Conservation (phyloP, 2,329 filamentous ascomycete genomes). For the Pezicula radicicola region DNA sequence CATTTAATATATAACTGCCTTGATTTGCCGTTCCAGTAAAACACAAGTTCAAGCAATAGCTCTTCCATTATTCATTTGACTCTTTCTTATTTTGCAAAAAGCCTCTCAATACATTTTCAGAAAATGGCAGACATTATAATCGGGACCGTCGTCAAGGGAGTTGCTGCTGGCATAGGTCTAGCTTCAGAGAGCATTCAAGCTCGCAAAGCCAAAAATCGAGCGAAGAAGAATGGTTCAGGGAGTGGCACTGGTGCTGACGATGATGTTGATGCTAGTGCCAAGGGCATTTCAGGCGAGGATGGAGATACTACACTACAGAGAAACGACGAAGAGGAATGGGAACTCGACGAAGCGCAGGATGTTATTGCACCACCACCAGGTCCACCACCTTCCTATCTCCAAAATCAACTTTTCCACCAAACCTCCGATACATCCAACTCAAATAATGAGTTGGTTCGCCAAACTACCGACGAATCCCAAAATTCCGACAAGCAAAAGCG, state of each 20-base stretch:
- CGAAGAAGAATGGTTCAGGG: neutral
- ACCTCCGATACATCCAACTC: neutral
- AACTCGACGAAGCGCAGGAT: constrained; percentile 3
- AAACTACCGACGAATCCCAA: no score
- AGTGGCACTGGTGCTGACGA: neutral
- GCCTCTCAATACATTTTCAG: no score
- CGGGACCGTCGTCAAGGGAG: constrained; percentile 3
- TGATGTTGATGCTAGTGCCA: neutral
- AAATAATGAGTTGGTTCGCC: neutral
- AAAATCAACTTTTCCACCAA: neutral
- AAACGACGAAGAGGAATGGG: constrained; percentile 2
- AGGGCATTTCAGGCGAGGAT: neutral
- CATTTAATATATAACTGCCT: no score
- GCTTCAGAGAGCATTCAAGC: constrained; percentile 4
- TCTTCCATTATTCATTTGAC: no score
- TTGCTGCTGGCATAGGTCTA: constrained; percentile 9
- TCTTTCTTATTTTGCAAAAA: no score
- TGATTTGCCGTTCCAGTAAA: no score
- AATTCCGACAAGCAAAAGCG: no score
- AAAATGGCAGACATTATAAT: no score
- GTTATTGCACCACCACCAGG: neutral
- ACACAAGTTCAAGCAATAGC: no score
- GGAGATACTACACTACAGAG: no score
- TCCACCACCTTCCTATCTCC: neutral
- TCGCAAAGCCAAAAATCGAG: constrained; percentile 5